Conservation (phyloP, 495 filamentous ascomycete genomes). For the Beverwykella pulmonaria region DNA sequence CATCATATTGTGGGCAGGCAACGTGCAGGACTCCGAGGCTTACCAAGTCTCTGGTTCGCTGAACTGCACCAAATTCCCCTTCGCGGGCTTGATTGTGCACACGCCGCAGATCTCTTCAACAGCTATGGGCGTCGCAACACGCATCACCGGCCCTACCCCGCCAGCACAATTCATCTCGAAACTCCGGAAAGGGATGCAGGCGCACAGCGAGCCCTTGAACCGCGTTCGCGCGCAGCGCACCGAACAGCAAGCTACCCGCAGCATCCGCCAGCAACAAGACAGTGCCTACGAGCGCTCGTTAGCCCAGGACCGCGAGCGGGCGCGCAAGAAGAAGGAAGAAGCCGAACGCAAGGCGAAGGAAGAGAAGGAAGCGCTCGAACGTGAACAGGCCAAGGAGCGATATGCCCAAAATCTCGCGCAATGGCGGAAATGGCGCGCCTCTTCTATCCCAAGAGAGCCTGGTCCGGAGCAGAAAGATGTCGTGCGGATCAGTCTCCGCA, state of each 20-base stretch:
- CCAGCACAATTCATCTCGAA: constrained; percentile 69
- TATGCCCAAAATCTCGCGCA: constrained; percentile 61
- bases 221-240: constrained; percentile 68
- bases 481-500: constrained; percentile 79
- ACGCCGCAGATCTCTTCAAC: constrained; percentile 78
- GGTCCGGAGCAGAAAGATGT: constrained; percentile 62
- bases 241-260: constrained; percentile 76
- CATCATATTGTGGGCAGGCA: constrained; percentile 88
- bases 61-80: constrained; percentile 86
- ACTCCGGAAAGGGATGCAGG: constrained; percentile 67
- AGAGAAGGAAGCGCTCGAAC: constrained; percentile 64
- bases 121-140: constrained; percentile 82
- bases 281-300: constrained; percentile 89
- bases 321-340: constrained; percentile 70
- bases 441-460: constrained; percentile 69
- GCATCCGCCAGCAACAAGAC: constrained; percentile 80
- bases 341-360: constrained; percentile 66
- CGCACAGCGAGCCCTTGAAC: constrained; percentile 69
- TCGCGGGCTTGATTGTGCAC: constrained; percentile 78
- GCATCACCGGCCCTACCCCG: constrained; percentile 69
- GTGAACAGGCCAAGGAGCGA: constrained; percentile 64
- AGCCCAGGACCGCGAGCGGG: constrained; percentile 81
- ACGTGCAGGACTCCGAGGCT: constrained; percentile 86
- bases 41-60: constrained; percentile 86
- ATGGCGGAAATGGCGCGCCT: constrained; percentile 82